These are phyloP conservation scores for Sisymbrium irio DNA, from an alignment of 345 rosid genomes.

Conservation along the genomic window DNA sequence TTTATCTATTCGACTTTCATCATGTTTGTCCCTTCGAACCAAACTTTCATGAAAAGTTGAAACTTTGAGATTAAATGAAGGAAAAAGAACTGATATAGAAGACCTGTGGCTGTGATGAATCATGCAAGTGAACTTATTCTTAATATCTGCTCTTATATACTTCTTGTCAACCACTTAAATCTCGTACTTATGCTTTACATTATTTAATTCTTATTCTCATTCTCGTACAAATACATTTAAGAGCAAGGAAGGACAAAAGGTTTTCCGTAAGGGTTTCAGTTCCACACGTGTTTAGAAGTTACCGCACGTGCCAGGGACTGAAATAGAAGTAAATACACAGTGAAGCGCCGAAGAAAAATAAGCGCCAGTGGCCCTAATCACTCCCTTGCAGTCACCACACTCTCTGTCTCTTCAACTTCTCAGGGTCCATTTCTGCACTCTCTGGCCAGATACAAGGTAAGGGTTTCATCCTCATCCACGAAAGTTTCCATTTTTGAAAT, in stretches of 20 bases:
- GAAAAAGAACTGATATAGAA: neutral
- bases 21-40: neutral
- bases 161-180: neutral
- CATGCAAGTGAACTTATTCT: neutral
- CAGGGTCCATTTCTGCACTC: conserved; percentile 8
- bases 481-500: conserved; percentile 6
- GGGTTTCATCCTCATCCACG: neutral
- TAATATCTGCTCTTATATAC: neutral
- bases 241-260: neutral
- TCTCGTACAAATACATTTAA: neutral
- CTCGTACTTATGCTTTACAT: neutral
- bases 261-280: neutral
- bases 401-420: conserved; percentile 4
- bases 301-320: conserved; percentile 9
- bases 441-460: conserved; percentile 18
- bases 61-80: neutral
- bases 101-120: neutral
- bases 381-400: conserved; percentile 27
- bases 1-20: neutral
- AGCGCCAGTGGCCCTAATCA: conserved; percentile 38
- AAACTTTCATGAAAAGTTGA: neutral
- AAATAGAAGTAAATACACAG: neutral
- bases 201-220: neutral
- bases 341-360: conserved; percentile 9
- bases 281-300: conserved; percentile 10